Evolutionary conservation across 306 rosid species (phyloP).

Genomic region (Gleditsia sinensis): DNA sequence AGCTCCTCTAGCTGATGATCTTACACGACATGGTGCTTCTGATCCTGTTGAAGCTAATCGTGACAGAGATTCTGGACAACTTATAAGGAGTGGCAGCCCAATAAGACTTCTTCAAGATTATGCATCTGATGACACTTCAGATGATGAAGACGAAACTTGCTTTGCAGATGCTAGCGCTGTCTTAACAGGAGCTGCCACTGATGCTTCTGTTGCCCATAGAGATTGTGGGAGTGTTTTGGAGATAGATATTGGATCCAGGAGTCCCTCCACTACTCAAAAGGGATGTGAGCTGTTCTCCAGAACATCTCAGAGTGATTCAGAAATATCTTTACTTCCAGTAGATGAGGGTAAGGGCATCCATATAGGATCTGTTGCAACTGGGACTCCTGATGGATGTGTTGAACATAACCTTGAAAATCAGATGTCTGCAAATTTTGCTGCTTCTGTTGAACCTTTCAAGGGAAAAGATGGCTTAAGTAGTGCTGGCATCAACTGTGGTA

Average conservation of each 20-base stretch:
- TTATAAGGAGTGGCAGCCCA: conserved; percentile 56
- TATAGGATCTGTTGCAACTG: conserved; percentile 32
- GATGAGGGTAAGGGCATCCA: conserved; percentile 32
- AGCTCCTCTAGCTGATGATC: conserved; percentile 37
- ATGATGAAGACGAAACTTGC: conserved; percentile 48
- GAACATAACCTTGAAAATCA: conserved; percentile 45
- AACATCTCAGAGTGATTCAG: conserved; percentile 41
- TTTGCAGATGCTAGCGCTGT: conserved; percentile 41
- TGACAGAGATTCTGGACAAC: conserved; percentile 41
- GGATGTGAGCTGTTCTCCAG: conserved; percentile 37
- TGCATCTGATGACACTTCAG: conserved; percentile 78
- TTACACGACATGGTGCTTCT: conserved; percentile 32
- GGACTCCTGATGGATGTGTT: conserved; percentile 39
- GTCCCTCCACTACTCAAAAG: conserved; percentile 32
- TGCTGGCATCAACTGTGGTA: conserved; percentile 36
- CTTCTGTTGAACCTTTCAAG: conserved; percentile 39
- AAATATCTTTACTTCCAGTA: conserved; percentile 35
- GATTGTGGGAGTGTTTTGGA: conserved; percentile 39
- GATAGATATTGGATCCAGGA: conserved; percentile 37
- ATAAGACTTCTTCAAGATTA: conserved; percentile 84
- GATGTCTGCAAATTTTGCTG: conserved; percentile 32
- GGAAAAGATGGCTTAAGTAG: conserved; percentile 42
- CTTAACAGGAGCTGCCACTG: conserved; percentile 43
- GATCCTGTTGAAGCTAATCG: conserved; percentile 38
- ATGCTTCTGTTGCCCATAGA: conserved; percentile 36